Percentiles rank a stretch among this genome's conserved stretches.
Conservation (phyloP, 352 stramenopile genomes). For the Phytophthora agathidicida region DNA sequence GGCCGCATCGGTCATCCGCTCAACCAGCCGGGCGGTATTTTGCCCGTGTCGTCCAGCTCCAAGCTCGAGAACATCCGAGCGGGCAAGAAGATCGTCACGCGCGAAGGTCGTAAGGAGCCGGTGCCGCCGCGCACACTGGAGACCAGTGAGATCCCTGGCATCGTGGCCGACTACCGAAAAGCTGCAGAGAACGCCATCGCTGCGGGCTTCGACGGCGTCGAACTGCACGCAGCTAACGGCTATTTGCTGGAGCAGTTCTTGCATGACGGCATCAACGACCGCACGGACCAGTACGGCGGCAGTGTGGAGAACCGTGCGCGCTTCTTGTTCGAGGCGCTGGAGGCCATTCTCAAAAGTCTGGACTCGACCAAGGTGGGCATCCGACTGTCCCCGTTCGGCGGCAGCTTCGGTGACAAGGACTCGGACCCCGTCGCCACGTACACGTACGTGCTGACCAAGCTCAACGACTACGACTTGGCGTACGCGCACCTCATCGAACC, state of each 20-base stretch:
- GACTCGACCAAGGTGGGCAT: conserved; percentile 50
- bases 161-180: conserved; percentile 74
- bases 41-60: conserved; percentile 63
- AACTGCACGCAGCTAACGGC: conserved; percentile 91
- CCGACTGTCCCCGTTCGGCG: conserved; percentile 51
- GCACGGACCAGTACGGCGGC: conserved; percentile 88
- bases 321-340: conserved; percentile 79
- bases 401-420: conserved; percentile 55
- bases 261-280: conserved; percentile 80
- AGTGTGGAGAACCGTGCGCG: conserved; percentile 84
- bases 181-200: conserved; percentile 66
- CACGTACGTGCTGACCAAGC: conserved; percentile 51
- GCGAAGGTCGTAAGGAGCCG: conserved; percentile 42
- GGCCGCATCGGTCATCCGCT: conserved; percentile 74
- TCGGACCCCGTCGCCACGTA: conserved; percentile 57
- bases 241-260: conserved; percentile 95
- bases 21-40: conserved; percentile 62
- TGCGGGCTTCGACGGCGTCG: conserved; percentile 91
- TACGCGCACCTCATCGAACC: conserved; percentile 74
- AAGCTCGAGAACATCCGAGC: conserved; percentile 39
- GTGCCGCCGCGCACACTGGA: conserved; percentile 72
- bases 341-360: conserved; percentile 49
- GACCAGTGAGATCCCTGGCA: conserved; percentile 69
- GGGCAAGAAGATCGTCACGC: conserved; percentile 48
- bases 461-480: conserved; percentile 64